These are phyloP conservation scores for Poterioochromonas sp. DNA, from an alignment of 352 stramenopile species.

Conservation along the genomic window DNA sequence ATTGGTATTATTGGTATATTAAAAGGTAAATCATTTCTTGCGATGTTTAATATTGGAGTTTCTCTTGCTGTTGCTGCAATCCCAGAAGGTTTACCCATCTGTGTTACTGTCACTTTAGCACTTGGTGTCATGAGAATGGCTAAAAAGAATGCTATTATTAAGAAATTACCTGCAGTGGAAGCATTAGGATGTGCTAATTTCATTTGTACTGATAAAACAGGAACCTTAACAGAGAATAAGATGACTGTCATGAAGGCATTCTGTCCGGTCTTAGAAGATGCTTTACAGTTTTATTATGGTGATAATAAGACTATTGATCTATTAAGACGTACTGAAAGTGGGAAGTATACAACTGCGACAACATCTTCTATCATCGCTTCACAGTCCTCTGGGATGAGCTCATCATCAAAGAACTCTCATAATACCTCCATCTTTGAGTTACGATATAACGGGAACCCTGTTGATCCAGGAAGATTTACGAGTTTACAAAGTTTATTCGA, in stretches of 20 bases:
- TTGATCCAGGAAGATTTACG: constrained; percentile 41
- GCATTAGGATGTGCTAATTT: constrained; percentile 53
- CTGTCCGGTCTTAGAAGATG: constrained; percentile 53
- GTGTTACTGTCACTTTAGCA: constrained; percentile 79
- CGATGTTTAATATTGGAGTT: constrained; percentile 85
- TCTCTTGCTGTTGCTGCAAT: constrained; percentile 95
- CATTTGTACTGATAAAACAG: constrained; percentile 72
- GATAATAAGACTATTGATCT: constrained; percentile 62
- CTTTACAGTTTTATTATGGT: constrained; percentile 65
- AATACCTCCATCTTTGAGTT: background rate
- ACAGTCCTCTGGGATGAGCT: background rate
- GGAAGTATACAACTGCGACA: background rate
- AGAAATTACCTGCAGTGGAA: constrained; percentile 30
- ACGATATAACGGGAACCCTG: constrained; percentile 38
- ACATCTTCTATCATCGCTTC: background rate
- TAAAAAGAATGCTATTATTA: constrained; percentile 59
- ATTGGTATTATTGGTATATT: constrained; percentile 55
- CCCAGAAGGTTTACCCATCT: constrained; percentile 91
- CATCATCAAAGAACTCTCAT: too few species aligned
- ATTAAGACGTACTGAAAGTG: constrained; percentile 49
- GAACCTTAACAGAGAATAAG: constrained; percentile 17
- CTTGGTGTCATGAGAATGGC: constrained; percentile 75
- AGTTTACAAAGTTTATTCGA: constrained; percentile 49
- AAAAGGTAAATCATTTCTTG: constrained; percentile 51
- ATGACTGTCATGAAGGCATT: constrained; percentile 77